These are phyloP conservation scores for Punica granatum DNA, from an alignment of 345 rosid species.

Conservation along the genomic window DNA sequence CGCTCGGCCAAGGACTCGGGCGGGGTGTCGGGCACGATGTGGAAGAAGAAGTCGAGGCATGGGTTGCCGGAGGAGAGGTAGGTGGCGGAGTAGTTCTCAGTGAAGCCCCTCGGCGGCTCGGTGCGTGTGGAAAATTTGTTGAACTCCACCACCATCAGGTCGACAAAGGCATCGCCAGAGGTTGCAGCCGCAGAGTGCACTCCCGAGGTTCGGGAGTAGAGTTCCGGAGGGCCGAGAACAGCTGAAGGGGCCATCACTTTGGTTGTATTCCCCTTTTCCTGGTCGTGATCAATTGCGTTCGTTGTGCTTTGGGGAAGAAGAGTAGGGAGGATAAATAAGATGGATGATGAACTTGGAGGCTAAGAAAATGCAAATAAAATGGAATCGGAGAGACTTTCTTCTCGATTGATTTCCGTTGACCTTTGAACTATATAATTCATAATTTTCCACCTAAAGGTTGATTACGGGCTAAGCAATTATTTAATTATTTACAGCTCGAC, in stretches of 20 bases:
- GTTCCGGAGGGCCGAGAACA: constrained; percentile 8
- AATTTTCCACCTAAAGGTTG: too few species aligned
- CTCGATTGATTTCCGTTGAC: too few species aligned
- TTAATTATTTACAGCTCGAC: too few species aligned
- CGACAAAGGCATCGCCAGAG: constrained; percentile 21
- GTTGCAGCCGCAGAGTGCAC: neutral
- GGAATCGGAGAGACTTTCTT: too few species aligned
- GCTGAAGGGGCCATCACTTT: constrained; percentile 1
- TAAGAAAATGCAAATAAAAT: neutral
- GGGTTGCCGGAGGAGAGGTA: constrained; percentile 36
- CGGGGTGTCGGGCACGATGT: constrained; percentile 44
- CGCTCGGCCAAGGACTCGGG: constrained; percentile 16
- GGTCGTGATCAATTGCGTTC: too few species aligned
- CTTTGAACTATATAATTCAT: too few species aligned
- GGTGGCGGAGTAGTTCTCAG: constrained; percentile 39
- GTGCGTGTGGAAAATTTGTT: neutral
- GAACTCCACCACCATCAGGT: constrained; percentile 32
- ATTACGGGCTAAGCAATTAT: too few species aligned
- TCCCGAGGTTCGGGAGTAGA: neutral
- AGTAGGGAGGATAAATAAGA: neutral
- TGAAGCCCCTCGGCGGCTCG: constrained; percentile 26
- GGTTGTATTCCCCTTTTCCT: too few species aligned
- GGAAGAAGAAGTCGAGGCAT: constrained; percentile 59
- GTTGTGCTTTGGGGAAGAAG: too few species aligned
- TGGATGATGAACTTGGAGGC: neutral